These are phyloP conservation scores for Brassica nigra DNA, from an alignment of 345 rosid species.

Conservation along the genomic window DNA sequence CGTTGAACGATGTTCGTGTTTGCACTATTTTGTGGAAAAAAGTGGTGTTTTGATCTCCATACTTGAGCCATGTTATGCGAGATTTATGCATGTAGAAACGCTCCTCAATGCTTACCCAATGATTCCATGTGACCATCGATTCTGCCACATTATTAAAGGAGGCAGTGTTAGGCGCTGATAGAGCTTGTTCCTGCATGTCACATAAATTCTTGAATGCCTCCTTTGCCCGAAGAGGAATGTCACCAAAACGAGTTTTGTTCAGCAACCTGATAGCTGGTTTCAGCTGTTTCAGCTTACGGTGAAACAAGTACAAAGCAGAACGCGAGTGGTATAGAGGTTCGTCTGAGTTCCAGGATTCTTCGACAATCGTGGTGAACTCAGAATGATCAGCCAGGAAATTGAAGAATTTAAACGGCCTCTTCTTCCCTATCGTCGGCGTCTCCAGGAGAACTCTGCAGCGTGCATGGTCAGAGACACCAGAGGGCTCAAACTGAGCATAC, in stretches of 20 bases:
- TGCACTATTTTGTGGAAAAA: background rate
- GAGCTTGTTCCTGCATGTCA: background rate
- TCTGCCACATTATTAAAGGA: background rate
- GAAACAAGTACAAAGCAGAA: background rate
- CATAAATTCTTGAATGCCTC: background rate
- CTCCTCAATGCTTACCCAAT: background rate
- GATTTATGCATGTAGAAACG: background rate
- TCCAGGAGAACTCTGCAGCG: too few species aligned
- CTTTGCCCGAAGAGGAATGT: background rate
- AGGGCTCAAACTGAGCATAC: background rate
- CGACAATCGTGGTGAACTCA: too few species aligned
- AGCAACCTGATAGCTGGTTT: background rate
- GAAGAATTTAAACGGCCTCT: background rate
- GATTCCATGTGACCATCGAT: background rate
- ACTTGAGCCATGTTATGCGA: background rate
- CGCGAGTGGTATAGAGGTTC: background rate
- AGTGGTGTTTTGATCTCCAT: background rate
- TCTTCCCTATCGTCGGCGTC: background rate
- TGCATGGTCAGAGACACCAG: background rate
- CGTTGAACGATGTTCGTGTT: too few species aligned
- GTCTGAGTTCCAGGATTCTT: too few species aligned
- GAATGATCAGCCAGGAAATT: background rate
- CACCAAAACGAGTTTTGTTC: background rate
- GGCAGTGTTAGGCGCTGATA: background rate
- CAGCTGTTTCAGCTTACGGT: background rate